These are phyloP conservation scores for Claviceps monticola DNA, from an alignment of 2,329 filamentous ascomycete genomes.

Conservation along the genomic window DNA sequence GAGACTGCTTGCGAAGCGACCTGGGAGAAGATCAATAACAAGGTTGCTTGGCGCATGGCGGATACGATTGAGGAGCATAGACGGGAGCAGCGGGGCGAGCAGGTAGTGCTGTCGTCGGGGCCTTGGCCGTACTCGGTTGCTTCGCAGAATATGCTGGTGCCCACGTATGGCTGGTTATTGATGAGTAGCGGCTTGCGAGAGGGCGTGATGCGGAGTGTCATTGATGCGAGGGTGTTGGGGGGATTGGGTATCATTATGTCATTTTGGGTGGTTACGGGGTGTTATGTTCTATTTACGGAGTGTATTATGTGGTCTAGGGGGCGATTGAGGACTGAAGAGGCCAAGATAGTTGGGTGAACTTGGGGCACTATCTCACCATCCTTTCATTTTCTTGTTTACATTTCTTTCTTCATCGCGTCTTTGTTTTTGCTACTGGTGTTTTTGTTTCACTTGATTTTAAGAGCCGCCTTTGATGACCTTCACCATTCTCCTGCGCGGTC, in stretches of 20 bases:
- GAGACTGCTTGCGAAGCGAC: conserved; percentile 47
- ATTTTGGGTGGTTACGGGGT: conserved; percentile 34
- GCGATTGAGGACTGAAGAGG: conserved; percentile 15
- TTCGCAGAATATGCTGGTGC: conserved; percentile 19
- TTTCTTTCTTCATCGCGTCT: neutral
- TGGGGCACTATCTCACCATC: too few relatives aligned
- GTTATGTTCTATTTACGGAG: conserved; percentile 36
- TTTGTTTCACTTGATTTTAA: too few relatives aligned
- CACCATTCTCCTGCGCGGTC: too few relatives aligned
- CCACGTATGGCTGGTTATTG: conserved; percentile 30
- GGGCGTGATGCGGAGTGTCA: conserved; percentile 20
- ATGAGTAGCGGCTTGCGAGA: conserved; percentile 26
- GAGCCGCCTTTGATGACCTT: too few relatives aligned
- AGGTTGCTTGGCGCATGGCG: conserved; percentile 50
- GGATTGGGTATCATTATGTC: conserved; percentile 32
- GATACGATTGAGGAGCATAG: conserved; percentile 35
- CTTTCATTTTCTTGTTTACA: neutral
- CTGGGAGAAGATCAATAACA: conserved; percentile 57
- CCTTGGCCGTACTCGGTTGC: conserved; percentile 6
- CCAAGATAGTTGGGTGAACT: neutral
- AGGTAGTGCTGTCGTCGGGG: neutral
- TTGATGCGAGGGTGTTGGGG: conserved; percentile 29
- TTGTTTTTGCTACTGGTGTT: neutral
- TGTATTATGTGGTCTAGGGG: conserved; percentile 25
- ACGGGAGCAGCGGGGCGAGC: conserved; percentile 12